These are phyloP conservation scores for Dentipellis sp. DNA, from an alignment of 768 basidiomycete genomes.

Conservation along the genomic window DNA sequence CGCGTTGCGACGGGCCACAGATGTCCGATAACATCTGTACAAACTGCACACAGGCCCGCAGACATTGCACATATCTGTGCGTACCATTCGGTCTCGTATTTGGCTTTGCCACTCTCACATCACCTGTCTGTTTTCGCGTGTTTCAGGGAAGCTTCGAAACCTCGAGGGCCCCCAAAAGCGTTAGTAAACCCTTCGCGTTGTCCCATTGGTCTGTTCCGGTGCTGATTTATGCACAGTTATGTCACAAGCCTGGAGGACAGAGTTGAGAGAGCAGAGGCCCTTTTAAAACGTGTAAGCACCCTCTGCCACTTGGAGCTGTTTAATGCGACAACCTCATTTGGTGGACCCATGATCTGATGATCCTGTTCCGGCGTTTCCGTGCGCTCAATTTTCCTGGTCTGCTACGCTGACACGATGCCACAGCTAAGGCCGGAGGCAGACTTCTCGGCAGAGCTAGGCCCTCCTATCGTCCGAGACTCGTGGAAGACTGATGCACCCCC, in stretches of 20 bases:
- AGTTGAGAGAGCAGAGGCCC: constrained; percentile 26
- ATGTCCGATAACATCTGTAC: constrained; percentile 27
- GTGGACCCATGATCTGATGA: too few relatives aligned
- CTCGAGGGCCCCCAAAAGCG: constrained; percentile 31
- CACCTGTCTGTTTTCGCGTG: background rate
- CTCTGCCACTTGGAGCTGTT: too few relatives aligned
- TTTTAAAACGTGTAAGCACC: constrained; percentile 26
- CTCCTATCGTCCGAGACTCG: constrained; percentile 50
- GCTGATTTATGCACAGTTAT: constrained; percentile 17
- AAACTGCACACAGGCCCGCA: constrained; percentile 24
- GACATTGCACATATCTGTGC: constrained; percentile 27
- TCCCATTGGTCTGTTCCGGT: background rate
- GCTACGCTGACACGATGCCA: background rate
- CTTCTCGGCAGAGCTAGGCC: constrained; percentile 54
- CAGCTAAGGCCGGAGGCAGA: constrained; percentile 57
- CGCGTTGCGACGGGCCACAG: constrained; percentile 24
- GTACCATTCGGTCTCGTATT: background rate
- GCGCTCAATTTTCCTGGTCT: background rate
- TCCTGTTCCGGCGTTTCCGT: background rate
- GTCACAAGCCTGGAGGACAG: constrained; percentile 26
- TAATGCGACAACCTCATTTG: too few relatives aligned
- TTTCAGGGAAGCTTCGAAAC: constrained; percentile 26
- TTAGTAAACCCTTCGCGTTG: constrained; percentile 15
- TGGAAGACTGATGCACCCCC: constrained; percentile 37
- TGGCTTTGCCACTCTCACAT: background rate